Evolutionary conservation across 768 basidiomycete species (phyloP).

Genomic region (Antrodiella citrinella): DNA sequence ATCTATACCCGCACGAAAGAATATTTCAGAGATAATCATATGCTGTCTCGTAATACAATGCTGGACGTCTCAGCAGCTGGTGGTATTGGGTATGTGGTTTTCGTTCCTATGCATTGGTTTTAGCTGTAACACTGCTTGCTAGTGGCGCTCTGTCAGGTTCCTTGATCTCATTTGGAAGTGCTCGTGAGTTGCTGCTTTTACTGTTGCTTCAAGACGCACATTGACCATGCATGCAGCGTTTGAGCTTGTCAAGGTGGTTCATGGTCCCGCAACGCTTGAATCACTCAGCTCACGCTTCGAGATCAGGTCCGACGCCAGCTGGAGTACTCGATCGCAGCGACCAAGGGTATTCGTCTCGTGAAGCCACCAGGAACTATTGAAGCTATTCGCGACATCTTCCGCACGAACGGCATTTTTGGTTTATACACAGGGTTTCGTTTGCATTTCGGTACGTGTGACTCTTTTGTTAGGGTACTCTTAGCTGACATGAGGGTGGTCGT

Average conservation of each 20-base stretch:
- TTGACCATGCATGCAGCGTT: slow-evolving; percentile 46
- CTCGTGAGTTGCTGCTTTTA: slow-evolving; percentile 51
- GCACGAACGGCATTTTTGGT: slow-evolving; percentile 50
- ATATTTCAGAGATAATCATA: slow-evolving; percentile 48
- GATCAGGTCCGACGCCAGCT: slow-evolving; percentile 79
- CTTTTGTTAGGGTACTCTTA: slow-evolving; percentile 4
- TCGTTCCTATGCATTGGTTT: neutral
- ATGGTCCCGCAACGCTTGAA: slow-evolving; percentile 7
- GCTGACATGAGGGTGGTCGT: neutral
- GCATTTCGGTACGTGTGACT: slow-evolving; percentile 59
- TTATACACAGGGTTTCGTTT: slow-evolving; percentile 80
- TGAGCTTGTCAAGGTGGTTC: slow-evolving; percentile 83
- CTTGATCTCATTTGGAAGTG: slow-evolving; percentile 81
- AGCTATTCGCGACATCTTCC: slow-evolving; percentile 75
- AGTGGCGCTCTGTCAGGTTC: slow-evolving; percentile 84
- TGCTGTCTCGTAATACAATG: slow-evolving; percentile 50
- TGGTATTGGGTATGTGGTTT: slow-evolving; percentile 40
- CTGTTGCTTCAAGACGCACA: slow-evolving; percentile 13
- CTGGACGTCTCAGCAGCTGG: slow-evolving; percentile 71
- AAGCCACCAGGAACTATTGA: slow-evolving; percentile 75
- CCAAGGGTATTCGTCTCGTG: slow-evolving; percentile 57
- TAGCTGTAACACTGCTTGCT: neutral
- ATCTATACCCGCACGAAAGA: slow-evolving; percentile 86
- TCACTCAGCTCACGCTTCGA: neutral
- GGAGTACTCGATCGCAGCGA: slow-evolving; percentile 85